Evolutionary conservation across 805 yeast genomes (phyloP), one percentile per base, ranked within the genome.

Genomic region (Suhomyces prunicola): DNA sequence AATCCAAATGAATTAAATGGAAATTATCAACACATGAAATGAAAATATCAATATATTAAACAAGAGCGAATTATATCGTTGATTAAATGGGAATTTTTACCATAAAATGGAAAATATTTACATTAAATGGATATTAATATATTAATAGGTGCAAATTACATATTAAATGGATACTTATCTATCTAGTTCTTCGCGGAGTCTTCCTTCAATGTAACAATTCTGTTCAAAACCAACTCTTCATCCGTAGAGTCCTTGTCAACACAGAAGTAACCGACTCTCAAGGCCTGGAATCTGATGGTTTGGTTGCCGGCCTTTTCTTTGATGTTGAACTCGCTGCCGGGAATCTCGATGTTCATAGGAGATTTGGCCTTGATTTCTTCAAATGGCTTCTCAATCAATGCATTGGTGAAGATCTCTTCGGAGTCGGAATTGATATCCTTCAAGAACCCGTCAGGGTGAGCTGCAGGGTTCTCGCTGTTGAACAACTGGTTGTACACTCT

Each of bases 241-340:
- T 73, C 78, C 8, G 78, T 73, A 52, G 89, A 74, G 58, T 93
- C 97, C 60, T 80, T 82, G 69, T 94, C 99, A 68, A 90, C 70
- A 65, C 97, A 86, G 82, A 91, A 94, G 72, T 94, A 94, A 29
- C 99, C 99, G 46, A 90, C 93, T 74, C 99, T 85, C 71, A 94
- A 82, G 29, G 97, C 99, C 77, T 94, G 99, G 90, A 94, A 94
- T 72, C 99, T 84, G 31, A 89, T 90, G n/a, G 92, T 82, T 69
- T 92, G 96, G 57, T 78, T 73, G 33, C 79, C 79, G 40, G 72
- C 71, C 55, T 80, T 79, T 68, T 94, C 97, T 60, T 81, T 78
- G 59, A 91, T 87, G 65, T 80, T 79, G 67, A 90, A 89, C 57
- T 86, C 86, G 48, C 83, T 79, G 40, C 79, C 78, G 31, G 80